Evolutionary conservation across 164 flowering plant genomes (phyloP).

Genomic region (Santalum album): DNA sequence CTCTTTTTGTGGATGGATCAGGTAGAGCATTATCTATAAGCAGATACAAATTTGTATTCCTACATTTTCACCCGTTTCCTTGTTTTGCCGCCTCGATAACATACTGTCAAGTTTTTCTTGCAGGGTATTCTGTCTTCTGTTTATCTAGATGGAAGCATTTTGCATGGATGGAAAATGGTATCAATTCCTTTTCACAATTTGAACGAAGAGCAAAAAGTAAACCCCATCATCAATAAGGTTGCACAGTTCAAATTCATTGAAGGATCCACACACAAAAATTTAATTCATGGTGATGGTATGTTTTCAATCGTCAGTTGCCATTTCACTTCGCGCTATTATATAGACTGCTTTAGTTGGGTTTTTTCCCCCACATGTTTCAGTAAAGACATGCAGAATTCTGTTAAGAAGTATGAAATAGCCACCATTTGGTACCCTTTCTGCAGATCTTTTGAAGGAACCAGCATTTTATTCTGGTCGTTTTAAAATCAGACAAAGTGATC

Average conservation of each 20-base stretch:
- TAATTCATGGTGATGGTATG: conserved; percentile 26
- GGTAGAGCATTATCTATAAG: too few relatives aligned
- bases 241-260: conserved; percentile 16
- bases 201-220: conserved; percentile 27
- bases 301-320: neutral
- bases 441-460: conserved; percentile 30
- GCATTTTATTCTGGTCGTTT: conserved; percentile 55
- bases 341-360: too few relatives aligned
- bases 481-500: conserved; percentile 19
- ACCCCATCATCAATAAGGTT: conserved; percentile 26
- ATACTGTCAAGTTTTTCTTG: too few relatives aligned
- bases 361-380: too few relatives aligned
- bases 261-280: conserved; percentile 12
- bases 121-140: conserved; percentile 89
- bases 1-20: too few relatives aligned
- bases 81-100: too few relatives aligned
- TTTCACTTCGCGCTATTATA: too few relatives aligned
- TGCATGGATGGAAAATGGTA: conserved; percentile 68
- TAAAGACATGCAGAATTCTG: neutral
- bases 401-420: neutral
- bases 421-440: conserved; percentile 25
- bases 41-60: too few relatives aligned
- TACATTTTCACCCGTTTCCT: too few relatives aligned
- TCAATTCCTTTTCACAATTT: conserved; percentile 48
- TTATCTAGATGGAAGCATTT: conserved; percentile 37